Evolutionary conservation across 345 rosid genomes (phyloP).

Genomic region (Hirschfeldia incana): DNA sequence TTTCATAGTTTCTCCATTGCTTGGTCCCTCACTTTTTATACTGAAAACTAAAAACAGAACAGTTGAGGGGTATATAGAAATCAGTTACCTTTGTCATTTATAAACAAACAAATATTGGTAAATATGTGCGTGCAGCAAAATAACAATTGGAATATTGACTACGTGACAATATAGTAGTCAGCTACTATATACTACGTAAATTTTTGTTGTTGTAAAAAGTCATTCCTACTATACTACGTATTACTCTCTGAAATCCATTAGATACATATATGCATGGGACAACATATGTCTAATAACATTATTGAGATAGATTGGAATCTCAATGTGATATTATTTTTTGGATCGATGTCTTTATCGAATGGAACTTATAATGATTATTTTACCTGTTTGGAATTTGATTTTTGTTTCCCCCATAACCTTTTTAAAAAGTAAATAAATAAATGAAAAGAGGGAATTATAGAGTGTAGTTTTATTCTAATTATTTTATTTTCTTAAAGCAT

Average conservation of each 20-base stretch:
- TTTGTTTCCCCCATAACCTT: conserved; percentile 78
- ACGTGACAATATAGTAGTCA: neutral
- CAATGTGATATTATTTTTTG: conserved; percentile 36
- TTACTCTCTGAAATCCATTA: neutral
- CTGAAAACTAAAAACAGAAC: no score
- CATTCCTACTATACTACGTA: neutral
- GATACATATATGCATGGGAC: conserved; percentile 9
- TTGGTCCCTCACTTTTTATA: no score
- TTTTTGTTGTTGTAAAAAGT: no score
- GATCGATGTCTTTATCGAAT: conserved; percentile 55
- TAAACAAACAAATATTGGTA: no score
- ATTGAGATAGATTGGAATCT: conserved; percentile 12
- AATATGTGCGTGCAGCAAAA: no score
- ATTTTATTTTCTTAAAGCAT: conserved; percentile 57
- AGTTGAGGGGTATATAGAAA: no score
- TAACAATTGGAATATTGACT: neutral
- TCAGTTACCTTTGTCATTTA: no score
- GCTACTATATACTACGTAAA: neutral
- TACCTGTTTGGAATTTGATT: conserved; percentile 84
- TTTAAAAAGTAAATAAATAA: conserved; percentile 16
- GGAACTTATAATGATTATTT: conserved; percentile 56
- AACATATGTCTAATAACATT: neutral
- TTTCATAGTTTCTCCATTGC: no score
- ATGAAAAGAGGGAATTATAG: conserved; percentile 45
- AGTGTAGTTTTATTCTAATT: conserved; percentile 52